Base-by-base conservation (phyloP, 2,329 filamentous ascomycete species). In the Chrysoporthe cubensis region DNA sequence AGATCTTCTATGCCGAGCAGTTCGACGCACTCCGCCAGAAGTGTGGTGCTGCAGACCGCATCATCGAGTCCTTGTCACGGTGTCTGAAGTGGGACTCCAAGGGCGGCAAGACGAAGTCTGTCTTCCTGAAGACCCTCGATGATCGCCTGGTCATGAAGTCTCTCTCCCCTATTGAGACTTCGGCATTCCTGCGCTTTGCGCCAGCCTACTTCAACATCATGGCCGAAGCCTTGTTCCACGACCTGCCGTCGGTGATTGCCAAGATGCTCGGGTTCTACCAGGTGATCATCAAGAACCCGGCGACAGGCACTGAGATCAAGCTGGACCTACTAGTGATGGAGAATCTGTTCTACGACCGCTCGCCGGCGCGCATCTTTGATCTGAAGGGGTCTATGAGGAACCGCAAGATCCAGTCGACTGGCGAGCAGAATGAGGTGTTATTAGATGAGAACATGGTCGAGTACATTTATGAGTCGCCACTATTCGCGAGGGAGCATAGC, bases 211-310 rank as follows among this genome's bases (percentile, higher is more conserved):
- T 99, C 78, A 91, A 90, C 74, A 97, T 99, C 77, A 98, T 98
- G 90, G 93, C 94, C 14, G 93, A 98, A 76, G 94, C 94, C 7
- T 85, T 99, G 18, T 99, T 99, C 81, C 94, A 97, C 74, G 94
- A 95, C 73, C 84, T 99, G 2, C 96, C 96, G 0, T 97, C 93
- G 1, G 96, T 97, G 54, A 99, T 99, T 75, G 96, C 96, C 42
- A 99, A 99, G 82, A 99, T 99, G 96, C 88, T 99, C 65, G 96
- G 96, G 0, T 96, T 99, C 78, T 99, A 97, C 81, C 95, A 98
- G 74, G 91, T 99, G 61, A 91, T 95, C 72, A 97, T 99, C 81
- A 97, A 97, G 81, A 98, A 98, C 73, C 93, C 96, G 0, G 85
- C 88, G 21, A 97, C 94, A 0, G 94, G 94, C 62, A 92, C 92